phyloP scores from a whole-genome alignment of 331 rosid genomes.

The Malus hybrid region DNA sequence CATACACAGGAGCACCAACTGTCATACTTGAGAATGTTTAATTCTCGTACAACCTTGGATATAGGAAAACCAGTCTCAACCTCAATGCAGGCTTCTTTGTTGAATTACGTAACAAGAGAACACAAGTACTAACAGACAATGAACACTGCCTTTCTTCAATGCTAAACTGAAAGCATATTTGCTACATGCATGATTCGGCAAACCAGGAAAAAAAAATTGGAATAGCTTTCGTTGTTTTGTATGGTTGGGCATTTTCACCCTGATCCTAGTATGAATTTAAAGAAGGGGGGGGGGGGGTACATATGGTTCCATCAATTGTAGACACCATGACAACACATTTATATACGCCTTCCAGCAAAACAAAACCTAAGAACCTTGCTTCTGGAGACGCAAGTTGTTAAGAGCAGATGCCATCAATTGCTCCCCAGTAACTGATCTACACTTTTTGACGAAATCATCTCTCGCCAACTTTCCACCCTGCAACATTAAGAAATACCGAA shows the following conservation, averaged over 20 bases:
- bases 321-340: slow-evolving; percentile 14
- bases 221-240: neutral
- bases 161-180: neutral
- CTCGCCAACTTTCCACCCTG: slow-evolving; percentile 41
- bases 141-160: neutral
- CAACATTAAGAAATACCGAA: slow-evolving; percentile 3
- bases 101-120: neutral
- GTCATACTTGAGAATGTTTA: neutral
- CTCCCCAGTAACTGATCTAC: slow-evolving; percentile 43
- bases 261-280: slow-evolving; percentile 14
- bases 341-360: slow-evolving; percentile 7
- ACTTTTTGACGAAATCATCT: slow-evolving; percentile 25
- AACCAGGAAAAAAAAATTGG: neutral
- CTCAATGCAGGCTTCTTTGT: neutral
- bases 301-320: slow-evolving; percentile 1
- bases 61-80: neutral
- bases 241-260: slow-evolving; percentile 3
- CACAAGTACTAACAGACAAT: neutral
- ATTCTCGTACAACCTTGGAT: neutral
- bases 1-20: neutral
- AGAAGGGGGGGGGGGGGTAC: neutral
- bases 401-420: slow-evolving; percentile 30
- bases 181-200: neutral
- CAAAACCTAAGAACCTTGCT: slow-evolving; percentile 28
- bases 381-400: slow-evolving; percentile 25